Evolutionary conservation across 306 rosid genomes (phyloP), one percentile per base, ranked within the genome.

Genomic region (Begonia peltatifolia): DNA sequence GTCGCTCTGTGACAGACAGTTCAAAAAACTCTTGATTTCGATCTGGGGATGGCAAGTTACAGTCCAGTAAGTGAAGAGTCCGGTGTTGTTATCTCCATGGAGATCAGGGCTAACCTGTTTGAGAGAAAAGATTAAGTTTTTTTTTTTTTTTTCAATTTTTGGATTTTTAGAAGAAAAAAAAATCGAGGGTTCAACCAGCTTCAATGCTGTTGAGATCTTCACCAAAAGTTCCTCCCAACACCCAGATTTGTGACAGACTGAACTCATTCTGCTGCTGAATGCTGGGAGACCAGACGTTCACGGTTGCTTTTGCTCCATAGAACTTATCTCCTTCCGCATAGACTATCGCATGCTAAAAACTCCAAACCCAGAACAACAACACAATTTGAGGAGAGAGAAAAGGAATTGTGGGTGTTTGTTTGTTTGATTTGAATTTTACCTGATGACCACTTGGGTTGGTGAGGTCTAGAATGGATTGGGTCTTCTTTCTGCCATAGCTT

Each of bases 181-280:
- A 17, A 17, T 17, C 18, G 18, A 17, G 18, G 18, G 18, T 17
- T 17, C 96, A 87, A 47, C 96, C 94, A 62, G 96, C 96, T 80
- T 87, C 96, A 64, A 87, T 87, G 81, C 96, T 87, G 81, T 87
- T 87, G 14, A 87, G 83, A 67, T 87, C 96, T 79, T 87, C 77
- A 60, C 96, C 96, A 54, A 87, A 87, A 30, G 94, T 76, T 41
- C 96, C 96, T 55, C 96, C 96, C 63, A 87, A 66, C 48, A 87
- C 59, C 96, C 96, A 87, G 11, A 87, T 80, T 69, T 87, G 96
- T 63, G 96, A 83, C 74, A 87, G 76, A 61, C 94, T 87, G 74
- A 87, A 87, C 76, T 87, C 96, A 59, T 83, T 87, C 47, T 89
- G 51, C 58, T 78, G 94, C 53, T 80, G 87, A 42, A 87, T 87